Base-by-base conservation (phyloP, 2,329 filamentous ascomycete species). In the Emmonsiellopsis sp. region DNA sequence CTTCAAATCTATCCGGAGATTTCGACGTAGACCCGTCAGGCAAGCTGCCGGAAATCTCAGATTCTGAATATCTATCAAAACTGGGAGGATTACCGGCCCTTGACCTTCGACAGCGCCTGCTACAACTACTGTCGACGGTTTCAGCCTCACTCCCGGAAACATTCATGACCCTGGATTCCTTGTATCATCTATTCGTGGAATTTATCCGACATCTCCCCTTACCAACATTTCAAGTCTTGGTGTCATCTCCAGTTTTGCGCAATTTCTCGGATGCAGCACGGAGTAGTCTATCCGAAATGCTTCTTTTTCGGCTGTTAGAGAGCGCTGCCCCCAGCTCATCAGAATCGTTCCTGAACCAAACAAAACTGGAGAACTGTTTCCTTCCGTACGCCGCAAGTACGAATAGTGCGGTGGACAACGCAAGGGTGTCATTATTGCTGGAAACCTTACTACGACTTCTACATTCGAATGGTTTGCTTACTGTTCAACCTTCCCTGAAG, bases 341-440 rank as follows among this genome's bases (percentile, higher is more conserved):
- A 3, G 68, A 71, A 8, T 67, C 72, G 30, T 70, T 67, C n/a
- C 65, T 84, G 16, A 76, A 67, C 4, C 75, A 78, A 57, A 48
- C 64, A 0, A 75, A 77, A 13, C 70, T 85, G 16, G 76, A 81
- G 55, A 58, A 74, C 43, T 84, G 83, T 62, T 91, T 83, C 65
- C 76, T 89, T 2, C 81, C 81, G 0, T 83, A 79, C 58, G 75
- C 84, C 0, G 85, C 87, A 1, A 83, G 80, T 55, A 81, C 78
- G 0, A 73, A 78, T 11, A 76, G 75, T 6, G 67, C 79, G 0
- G 77, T 81, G 16, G 86, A 89, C 57, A 91, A 93, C 60, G 83
- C 84, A 31, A 87, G 86, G 65, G 75, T 91, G 38, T 84, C 84
- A 1, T 69, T 91, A 8, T 67, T 87, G 32, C 71, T 89, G 0